These are phyloP conservation scores for Fusarium guadeloupense DNA, from an alignment of 2,329 filamentous ascomycete genomes.

Conservation along the genomic window DNA sequence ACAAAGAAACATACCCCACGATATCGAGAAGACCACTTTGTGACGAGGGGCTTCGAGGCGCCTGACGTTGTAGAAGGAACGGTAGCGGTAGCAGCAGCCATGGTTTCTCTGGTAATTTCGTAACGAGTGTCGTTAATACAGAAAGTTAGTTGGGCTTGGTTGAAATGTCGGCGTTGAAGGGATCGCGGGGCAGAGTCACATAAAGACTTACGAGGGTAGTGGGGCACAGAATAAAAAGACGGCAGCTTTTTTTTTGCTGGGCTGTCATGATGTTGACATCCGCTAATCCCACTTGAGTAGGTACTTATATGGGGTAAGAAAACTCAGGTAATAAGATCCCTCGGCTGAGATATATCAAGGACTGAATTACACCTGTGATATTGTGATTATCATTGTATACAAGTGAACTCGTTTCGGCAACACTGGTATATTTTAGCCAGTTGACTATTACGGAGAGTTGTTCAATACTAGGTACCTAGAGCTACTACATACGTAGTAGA, in stretches of 20 bases:
- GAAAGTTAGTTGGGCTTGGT: neutral
- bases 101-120: slow-evolving; percentile 9
- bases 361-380: no score
- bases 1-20: slow-evolving; percentile 61
- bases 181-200: slow-evolving; percentile 37
- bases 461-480: no score
- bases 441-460: no score
- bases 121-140: neutral
- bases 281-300: neutral
- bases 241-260: slow-evolving; percentile 7
- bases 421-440: no score
- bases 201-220: slow-evolving; percentile 15
- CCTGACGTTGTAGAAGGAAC: slow-evolving; percentile 31
- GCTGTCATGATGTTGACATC: slow-evolving; percentile 21
- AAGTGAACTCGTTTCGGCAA: no score
- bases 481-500: no score
- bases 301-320: no score
- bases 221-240: slow-evolving; percentile 12
- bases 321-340: no score
- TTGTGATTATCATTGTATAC: no score
- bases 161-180: slow-evolving; percentile 16
- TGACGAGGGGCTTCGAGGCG: slow-evolving; percentile 55
- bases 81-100: slow-evolving; percentile 33
- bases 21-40: slow-evolving; percentile 69
- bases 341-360: no score